Evolutionary conservation across 139 green algal genomes (phyloP).

Genomic region (Gonium pectorale): DNA sequence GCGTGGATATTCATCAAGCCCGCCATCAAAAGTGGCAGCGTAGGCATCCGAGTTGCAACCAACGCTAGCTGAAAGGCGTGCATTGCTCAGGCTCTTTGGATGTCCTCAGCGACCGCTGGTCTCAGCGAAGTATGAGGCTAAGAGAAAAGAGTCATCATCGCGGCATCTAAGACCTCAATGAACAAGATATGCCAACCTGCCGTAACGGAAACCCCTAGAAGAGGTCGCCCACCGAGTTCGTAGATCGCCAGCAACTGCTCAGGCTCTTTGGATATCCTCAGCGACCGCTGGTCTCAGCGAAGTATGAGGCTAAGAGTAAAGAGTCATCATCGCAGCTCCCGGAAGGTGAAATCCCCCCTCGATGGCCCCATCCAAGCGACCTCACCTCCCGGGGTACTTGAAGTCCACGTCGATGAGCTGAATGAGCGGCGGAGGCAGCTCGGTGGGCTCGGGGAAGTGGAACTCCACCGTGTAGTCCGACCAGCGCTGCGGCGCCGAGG

Average conservation of each 20-base stretch:
- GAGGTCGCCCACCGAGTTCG: neutral
- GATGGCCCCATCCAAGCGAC: neutral
- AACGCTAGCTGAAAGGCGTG: too few relatives aligned
- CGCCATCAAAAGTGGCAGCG: too few relatives aligned
- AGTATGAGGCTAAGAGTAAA: conserved; percentile 42
- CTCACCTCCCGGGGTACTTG: conserved; percentile 91
- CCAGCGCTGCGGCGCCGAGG: conserved; percentile 74
- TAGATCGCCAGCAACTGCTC: neutral
- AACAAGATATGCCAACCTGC: too few relatives aligned
- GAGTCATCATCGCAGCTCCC: conserved; percentile 24
- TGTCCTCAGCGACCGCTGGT: conserved; percentile 40
- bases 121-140: conserved; percentile 50
- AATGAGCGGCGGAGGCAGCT: conserved; percentile 92
- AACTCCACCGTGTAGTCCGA: conserved; percentile 91
- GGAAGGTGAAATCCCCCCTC: neutral
- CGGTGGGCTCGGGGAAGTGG: conserved; percentile 96
- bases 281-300: conserved; percentile 38
- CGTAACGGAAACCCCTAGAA: too few relatives aligned
- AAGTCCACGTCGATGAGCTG: conserved; percentile 95
- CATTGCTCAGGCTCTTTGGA: conserved; percentile 37
- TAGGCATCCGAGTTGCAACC: too few relatives aligned
- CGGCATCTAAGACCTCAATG: too few relatives aligned
- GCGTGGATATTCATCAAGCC: too few relatives aligned
- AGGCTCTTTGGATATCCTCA: conserved; percentile 42
- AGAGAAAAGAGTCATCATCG: conserved; percentile 17